Conservation (phyloP, 2,329 filamentous ascomycete genomes). For the Cladophialophora exuberans region DNA sequence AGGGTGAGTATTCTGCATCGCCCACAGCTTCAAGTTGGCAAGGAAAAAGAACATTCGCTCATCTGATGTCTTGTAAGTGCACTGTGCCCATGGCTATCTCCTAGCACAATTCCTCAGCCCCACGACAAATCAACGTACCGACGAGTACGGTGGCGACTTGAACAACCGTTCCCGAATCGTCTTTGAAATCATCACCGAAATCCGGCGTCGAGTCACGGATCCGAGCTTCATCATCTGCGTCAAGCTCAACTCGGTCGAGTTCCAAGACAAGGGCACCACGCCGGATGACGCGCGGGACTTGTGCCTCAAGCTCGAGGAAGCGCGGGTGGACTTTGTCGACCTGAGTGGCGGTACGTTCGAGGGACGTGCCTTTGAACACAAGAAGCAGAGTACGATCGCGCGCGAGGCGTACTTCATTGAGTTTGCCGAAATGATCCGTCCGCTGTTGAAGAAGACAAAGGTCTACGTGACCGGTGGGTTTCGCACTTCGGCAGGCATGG, state of each 20-base stretch:
- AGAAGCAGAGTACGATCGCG: constrained; percentile 27
- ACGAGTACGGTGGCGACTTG: constrained; percentile 54
- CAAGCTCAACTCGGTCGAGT: constrained; percentile 32
- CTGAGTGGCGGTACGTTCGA: constrained; percentile 32
- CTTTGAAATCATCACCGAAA: constrained; percentile 49
- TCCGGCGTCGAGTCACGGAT: constrained; percentile 34
- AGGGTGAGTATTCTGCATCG: constrained; percentile 14
- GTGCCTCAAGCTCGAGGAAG: constrained; percentile 28
- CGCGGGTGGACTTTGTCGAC: constrained; percentile 31
- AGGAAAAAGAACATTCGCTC: not conserved
- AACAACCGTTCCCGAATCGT: constrained; percentile 67
- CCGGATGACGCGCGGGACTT: constrained; percentile 28
- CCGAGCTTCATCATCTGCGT: constrained; percentile 29
- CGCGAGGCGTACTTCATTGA: constrained; percentile 33
- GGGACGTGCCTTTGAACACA: constrained; percentile 28
- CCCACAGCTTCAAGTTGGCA: not conserved
- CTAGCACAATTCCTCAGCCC: constrained; percentile 36
- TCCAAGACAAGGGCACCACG: constrained; percentile 31
- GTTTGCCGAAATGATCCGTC: constrained; percentile 31
- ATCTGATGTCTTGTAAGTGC: constrained; percentile 20
- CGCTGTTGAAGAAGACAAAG: constrained; percentile 30
- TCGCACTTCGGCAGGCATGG: constrained; percentile 27
- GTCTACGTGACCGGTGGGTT: constrained; percentile 31
- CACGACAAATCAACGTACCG: constrained; percentile 32
- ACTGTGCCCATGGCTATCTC: constrained; percentile 37